Conservation (phyloP, 78 protist species). For the Bodo saltans region DNA sequence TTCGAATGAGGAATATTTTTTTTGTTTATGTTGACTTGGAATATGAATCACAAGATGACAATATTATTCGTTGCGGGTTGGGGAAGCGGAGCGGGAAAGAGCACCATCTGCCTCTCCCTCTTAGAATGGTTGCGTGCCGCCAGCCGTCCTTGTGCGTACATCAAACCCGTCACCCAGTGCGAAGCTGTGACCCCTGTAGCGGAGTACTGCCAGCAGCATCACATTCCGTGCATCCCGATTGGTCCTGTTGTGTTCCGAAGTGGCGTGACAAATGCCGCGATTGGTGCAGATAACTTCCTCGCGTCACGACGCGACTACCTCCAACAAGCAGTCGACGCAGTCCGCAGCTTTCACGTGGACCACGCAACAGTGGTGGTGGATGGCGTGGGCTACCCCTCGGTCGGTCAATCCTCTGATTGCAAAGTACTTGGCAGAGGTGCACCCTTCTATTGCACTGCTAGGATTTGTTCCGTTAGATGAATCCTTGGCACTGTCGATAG, state of each 20-base stretch:
- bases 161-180: slow-evolving; percentile 42
- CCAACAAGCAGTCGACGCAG: not conserved
- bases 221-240: not conserved
- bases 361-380: not conserved
- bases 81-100: slow-evolving; percentile 6
- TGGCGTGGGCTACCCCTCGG: slow-evolving; percentile 34
- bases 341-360: not conserved
- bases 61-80: not conserved
- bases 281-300: too few species aligned
- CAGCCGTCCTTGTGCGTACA: slow-evolving; percentile 20
- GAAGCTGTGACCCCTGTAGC: slow-evolving; percentile 15
- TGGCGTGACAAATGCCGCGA: not conserved
- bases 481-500: too few species aligned
- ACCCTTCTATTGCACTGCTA: too few species aligned
- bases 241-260: slow-evolving; percentile 32
- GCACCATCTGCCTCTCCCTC: slow-evolving; percentile 10
- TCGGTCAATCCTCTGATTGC: too few species aligned
- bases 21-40: too few species aligned
- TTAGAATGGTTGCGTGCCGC: not conserved
- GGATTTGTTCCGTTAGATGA: too few species aligned
- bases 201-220: not conserved
- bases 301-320: too few species aligned
- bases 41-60: too few species aligned
- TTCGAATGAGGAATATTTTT: too few species aligned
- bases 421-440: too few species aligned